phyloP scores from a whole-genome alignment of 2,329 filamentous ascomycete species.

The Fusarium continuum region DNA sequence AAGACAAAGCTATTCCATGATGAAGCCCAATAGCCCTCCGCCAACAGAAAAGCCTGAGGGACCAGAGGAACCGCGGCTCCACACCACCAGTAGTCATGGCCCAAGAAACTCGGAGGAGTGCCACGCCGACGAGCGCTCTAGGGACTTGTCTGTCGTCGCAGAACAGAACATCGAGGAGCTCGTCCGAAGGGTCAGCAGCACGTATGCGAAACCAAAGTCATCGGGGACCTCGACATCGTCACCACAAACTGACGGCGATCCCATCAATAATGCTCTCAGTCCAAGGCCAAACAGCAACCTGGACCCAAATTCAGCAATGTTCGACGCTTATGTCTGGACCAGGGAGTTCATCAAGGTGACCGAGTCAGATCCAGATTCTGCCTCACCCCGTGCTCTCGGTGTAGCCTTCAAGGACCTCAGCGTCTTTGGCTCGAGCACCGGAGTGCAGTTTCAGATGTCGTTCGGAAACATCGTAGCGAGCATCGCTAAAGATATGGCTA shows the following conservation, averaged over 20 bases:
- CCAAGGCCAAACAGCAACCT: not conserved
- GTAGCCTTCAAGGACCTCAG: conserved; percentile 37
- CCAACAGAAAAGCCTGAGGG: no score
- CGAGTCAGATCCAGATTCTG: not conserved
- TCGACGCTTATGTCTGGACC: not conserved
- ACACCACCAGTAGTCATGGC: no score
- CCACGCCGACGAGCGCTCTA: no score
- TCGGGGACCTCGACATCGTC: not conserved
- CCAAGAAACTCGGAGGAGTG: no score
- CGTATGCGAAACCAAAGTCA: no score
- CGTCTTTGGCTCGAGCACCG: conserved; percentile 37
- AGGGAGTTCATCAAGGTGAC: not conserved
- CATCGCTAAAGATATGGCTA: conserved; percentile 48
- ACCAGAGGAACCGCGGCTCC: no score
- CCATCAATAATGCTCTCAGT: not conserved
- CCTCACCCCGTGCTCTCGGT: not conserved
- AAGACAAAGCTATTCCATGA: no score
- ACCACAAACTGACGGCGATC: not conserved
- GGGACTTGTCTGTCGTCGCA: no score
- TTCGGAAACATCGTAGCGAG: conserved; percentile 33
- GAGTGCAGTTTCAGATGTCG: conserved; percentile 39
- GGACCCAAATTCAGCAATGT: not conserved
- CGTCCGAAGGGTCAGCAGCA: not conserved
- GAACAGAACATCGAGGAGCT: not conserved
- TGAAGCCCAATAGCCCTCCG: no score